Percentiles rank a stretch among this genome's conserved stretches.
Evolutionary conservation across 2,329 filamentous ascomycete genomes (phyloP).

Genomic region (Paraphoma sp.): DNA sequence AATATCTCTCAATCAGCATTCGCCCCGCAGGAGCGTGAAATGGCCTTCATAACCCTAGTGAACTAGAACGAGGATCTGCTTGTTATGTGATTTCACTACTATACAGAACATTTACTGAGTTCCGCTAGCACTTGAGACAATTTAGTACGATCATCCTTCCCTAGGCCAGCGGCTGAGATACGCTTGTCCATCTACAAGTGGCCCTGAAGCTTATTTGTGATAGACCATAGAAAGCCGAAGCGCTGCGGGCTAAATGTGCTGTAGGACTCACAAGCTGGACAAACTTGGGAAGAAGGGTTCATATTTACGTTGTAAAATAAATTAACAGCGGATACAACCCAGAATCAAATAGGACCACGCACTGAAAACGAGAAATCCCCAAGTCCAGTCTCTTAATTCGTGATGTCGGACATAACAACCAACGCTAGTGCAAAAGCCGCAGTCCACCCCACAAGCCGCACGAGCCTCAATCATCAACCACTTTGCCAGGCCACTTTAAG

Average conservation of each 20-base stretch:
- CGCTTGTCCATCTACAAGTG: neutral
- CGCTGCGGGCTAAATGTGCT: too few species aligned
- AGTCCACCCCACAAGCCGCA: conserved; percentile 18
- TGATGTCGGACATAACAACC: conserved; percentile 2
- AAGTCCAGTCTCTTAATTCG: neutral
- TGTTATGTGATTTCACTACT: too few species aligned
- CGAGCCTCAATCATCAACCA: conserved; percentile 5
- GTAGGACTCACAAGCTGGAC: too few species aligned
- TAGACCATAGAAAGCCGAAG: too few species aligned
- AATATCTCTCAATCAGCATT: too few species aligned
- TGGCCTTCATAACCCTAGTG: too few species aligned
- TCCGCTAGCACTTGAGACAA: neutral
- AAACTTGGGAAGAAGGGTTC: too few species aligned
- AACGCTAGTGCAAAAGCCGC: conserved; percentile 12
- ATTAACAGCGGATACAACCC: neutral
- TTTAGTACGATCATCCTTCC: neutral
- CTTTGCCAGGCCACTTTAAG: conserved; percentile 4
- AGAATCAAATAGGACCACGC: neutral
- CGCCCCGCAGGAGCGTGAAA: too few species aligned
- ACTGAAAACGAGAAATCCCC: neutral
- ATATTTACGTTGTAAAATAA: too few species aligned
- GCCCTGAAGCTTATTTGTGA: too few species aligned
- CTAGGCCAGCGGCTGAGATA: neutral
- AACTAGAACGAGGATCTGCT: too few species aligned
- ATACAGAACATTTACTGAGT: too few species aligned